A percentile compares a stretch with the other conserved stretches of the same genome.
Evolutionary conservation across 805 yeast species (phyloP).

Genomic region (Starmera amethionina): DNA sequence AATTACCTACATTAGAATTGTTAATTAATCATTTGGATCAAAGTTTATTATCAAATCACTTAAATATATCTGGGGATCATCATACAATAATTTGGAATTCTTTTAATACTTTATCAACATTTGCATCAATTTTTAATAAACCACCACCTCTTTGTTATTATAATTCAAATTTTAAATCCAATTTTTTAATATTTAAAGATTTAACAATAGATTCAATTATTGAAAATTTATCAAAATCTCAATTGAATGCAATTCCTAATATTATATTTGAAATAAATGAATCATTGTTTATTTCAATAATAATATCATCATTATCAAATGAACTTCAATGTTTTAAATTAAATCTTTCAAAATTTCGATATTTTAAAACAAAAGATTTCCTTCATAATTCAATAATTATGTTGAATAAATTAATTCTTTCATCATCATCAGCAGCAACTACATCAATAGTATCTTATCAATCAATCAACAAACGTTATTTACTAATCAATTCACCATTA

Average conservation of each 20-base stretch:
- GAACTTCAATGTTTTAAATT: constrained; percentile 18
- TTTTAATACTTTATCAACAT: constrained; percentile 28
- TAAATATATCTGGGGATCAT: too few relatives aligned
- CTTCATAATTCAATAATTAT: constrained; percentile 45
- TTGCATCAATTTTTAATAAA: constrained; percentile 28
- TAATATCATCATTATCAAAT: constrained; percentile 11
- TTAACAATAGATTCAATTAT: constrained; percentile 2
- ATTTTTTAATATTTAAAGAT: constrained; percentile 2
- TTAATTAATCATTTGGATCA: too few relatives aligned
- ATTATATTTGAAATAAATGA: too few relatives aligned
- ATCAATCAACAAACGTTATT: constrained; percentile 27
- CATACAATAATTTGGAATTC: too few relatives aligned
- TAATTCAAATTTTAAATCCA: constrained; percentile 10
- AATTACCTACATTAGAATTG: too few relatives aligned
- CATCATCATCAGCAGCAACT: too few relatives aligned
- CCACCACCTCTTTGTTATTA: constrained; percentile 32
- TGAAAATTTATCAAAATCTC: constrained; percentile 4
- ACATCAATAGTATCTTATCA: too few relatives aligned
- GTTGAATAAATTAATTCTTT: constrained; percentile 33
- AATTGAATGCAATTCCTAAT: too few relatives aligned
- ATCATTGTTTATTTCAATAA: constrained; percentile 1
- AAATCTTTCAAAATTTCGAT: constrained; percentile 1
- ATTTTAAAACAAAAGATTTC: constrained; percentile 25
- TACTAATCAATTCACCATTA: constrained; percentile 40
- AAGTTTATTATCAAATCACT: too few relatives aligned